Evolutionary conservation across 371 early-diverging fungal genomes (phyloP).

Genomic region (Rhizopus delemar): DNA sequence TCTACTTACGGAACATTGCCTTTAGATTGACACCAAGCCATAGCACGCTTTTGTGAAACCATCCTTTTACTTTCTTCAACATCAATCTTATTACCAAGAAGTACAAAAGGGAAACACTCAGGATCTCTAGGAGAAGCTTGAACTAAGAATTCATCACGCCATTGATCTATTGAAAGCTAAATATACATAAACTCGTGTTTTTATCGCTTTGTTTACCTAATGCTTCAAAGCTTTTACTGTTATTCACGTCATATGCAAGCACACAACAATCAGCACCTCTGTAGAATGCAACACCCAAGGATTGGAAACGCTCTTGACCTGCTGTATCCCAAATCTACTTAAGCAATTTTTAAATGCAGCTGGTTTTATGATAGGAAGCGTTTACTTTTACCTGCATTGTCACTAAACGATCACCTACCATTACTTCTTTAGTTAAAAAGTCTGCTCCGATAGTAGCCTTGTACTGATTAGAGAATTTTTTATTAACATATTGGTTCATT

Average conservation of each 20-base stretch:
- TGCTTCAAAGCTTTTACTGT: constrained; percentile 91
- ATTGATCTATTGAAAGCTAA: constrained; percentile 51
- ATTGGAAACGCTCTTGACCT: constrained; percentile 96
- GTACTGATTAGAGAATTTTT: constrained; percentile 97
- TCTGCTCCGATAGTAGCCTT: constrained; percentile 99
- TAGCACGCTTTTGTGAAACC: constrained; percentile 91
- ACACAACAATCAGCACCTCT: constrained; percentile 99
- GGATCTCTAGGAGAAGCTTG: constrained; percentile 94
- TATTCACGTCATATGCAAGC: constrained; percentile 95
- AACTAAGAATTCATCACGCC: constrained; percentile 96
- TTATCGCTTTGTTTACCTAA: constrained; percentile 61
- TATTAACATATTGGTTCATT: constrained; percentile 99
- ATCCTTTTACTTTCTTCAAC: constrained; percentile 90
- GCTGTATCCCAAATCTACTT: constrained; percentile 91
- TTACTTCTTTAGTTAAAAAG: constrained; percentile 97
- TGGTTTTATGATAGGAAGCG: not conserved
- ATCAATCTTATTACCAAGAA: constrained; percentile 98
- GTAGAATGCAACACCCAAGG: constrained; percentile 96
- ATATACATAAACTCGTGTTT: not conserved
- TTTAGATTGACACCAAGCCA: constrained; percentile 94
- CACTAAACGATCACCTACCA: constrained; percentile 81
- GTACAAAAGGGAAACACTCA: constrained; percentile 96
- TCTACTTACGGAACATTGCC: constrained; percentile 83
- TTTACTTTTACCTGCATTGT: constrained; percentile 83
- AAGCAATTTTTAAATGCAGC: not conserved